Conservation (phyloP, 352 stramenopile genomes). For the Albugo laibachii region DNA sequence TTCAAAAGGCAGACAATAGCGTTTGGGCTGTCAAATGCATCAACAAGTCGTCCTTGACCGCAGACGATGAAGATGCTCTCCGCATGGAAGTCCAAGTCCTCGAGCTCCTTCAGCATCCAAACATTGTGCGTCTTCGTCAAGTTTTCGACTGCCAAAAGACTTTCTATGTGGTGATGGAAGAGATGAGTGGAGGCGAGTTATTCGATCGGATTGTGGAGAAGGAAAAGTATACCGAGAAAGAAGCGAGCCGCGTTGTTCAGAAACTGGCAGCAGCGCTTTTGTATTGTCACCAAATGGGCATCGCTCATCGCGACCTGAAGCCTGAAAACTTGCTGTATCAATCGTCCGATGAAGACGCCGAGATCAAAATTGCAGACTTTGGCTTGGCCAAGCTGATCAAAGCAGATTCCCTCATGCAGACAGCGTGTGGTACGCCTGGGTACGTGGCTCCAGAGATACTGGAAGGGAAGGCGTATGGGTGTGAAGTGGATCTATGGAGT, state of each 20-base stretch:
- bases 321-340: constrained; percentile 81
- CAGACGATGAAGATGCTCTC: constrained; percentile 65
- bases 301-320: constrained; percentile 83
- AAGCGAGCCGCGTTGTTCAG: constrained; percentile 66
- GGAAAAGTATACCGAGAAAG: constrained; percentile 81
- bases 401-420: constrained; percentile 86
- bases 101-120: constrained; percentile 59
- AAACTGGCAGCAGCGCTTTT: constrained; percentile 65
- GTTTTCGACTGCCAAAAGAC: constrained; percentile 78
- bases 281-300: constrained; percentile 78
- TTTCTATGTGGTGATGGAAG: constrained; percentile 87
- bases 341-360: constrained; percentile 64
- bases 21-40: constrained; percentile 75
- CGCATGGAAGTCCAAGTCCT: constrained; percentile 71
- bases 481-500: constrained; percentile 90
- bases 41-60: constrained; percentile 53
- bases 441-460: constrained; percentile 96
- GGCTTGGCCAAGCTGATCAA: constrained; percentile 82
- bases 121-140: constrained; percentile 77
- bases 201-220: constrained; percentile 87
- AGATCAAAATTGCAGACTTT: constrained; percentile 90
- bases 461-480: constrained; percentile 81
- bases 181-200: constrained; percentile 80
- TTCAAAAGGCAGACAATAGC: constrained; percentile 56
- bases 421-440: constrained; percentile 88